phyloP scores from a whole-genome alignment of 306 rosid genomes.

The Castanea crenata region DNA sequence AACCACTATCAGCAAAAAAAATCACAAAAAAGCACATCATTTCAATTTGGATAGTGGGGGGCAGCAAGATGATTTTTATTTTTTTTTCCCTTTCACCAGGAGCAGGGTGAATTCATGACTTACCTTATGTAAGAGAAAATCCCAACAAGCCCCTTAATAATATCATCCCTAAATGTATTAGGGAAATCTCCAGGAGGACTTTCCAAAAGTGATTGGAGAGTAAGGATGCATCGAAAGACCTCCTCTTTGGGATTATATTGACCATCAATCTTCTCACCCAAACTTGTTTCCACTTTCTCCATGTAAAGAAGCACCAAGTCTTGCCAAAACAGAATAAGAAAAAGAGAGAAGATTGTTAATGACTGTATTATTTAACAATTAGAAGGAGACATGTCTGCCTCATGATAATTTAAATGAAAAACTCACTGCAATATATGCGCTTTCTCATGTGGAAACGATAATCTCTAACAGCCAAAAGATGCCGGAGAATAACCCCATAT shows the following conservation, averaged over 20 bases:
- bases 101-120: constrained; percentile 5
- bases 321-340: constrained; percentile 29
- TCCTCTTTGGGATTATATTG: constrained; percentile 71
- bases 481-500: constrained; percentile 74
- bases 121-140: constrained; percentile 73
- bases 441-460: constrained; percentile 83
- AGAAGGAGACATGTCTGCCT: constrained; percentile 6
- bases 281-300: constrained; percentile 62
- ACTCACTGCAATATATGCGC: constrained; percentile 72
- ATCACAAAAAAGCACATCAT: background rate
- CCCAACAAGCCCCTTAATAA: constrained; percentile 56
- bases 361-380: constrained; percentile 20
- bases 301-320: constrained; percentile 66
- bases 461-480: constrained; percentile 65
- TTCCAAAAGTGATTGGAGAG: constrained; percentile 82
- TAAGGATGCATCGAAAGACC: constrained; percentile 72
- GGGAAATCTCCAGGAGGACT: constrained; percentile 87
- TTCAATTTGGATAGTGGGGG: background rate
- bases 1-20: constrained; percentile 13
- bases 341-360: constrained; percentile 12
- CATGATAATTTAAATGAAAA: constrained; percentile 5
- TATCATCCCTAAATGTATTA: constrained; percentile 52
- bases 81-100: too few species aligned
- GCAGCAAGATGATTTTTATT: too few species aligned
- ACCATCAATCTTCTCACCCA: constrained; percentile 48